A percentile compares a stretch with the other conserved stretches of the same genome.
These are phyloP conservation scores for Fusarium sp. DNA, from an alignment of 2,329 filamentous ascomycete genomes.

Conservation along the genomic window DNA sequence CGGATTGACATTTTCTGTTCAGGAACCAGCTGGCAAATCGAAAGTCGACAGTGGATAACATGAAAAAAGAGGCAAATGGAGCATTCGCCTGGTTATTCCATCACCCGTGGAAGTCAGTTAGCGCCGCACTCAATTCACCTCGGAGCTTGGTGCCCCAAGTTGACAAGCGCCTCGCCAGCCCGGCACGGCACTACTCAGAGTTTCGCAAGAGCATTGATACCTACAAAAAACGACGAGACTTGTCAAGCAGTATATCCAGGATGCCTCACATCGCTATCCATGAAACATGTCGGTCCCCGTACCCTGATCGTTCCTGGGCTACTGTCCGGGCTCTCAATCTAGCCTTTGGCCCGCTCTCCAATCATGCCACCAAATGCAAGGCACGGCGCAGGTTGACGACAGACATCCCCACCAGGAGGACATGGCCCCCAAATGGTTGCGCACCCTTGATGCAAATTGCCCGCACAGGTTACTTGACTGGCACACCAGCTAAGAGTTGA, in stretches of 20 bases:
- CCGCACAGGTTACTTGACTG: constrained; percentile 23
- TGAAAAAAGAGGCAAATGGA: constrained; percentile 1
- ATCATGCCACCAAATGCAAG: constrained; percentile 51
- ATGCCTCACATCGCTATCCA: constrained; percentile 23
- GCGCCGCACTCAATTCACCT: constrained; percentile 9
- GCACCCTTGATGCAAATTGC: constrained; percentile 29
- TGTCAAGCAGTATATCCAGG: neutral
- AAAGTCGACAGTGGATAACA: constrained; percentile 23
- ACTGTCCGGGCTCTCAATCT: constrained; percentile 39
- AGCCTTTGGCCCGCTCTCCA: constrained; percentile 44
- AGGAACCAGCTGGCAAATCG: constrained; percentile 19
- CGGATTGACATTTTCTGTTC: constrained; percentile 23
- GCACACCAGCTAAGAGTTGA: constrained; percentile 38
- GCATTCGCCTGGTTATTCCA: neutral
- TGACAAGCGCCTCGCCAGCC: neutral
- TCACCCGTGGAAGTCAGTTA: neutral
- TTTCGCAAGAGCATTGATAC: neutral
- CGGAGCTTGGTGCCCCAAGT: neutral
- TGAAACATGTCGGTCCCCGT: constrained; percentile 29
- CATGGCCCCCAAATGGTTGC: constrained; percentile 36
- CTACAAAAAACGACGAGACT: constrained; percentile 2
- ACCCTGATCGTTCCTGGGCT: constrained; percentile 45
- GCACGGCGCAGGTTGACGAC: constrained; percentile 50
- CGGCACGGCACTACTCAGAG: neutral
- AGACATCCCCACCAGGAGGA: constrained; percentile 41